Evolutionary conservation across 2,329 filamentous ascomycete species (phyloP), one percentile per base, ranked within the genome.

Genomic region (Ascochyta pisi): DNA sequence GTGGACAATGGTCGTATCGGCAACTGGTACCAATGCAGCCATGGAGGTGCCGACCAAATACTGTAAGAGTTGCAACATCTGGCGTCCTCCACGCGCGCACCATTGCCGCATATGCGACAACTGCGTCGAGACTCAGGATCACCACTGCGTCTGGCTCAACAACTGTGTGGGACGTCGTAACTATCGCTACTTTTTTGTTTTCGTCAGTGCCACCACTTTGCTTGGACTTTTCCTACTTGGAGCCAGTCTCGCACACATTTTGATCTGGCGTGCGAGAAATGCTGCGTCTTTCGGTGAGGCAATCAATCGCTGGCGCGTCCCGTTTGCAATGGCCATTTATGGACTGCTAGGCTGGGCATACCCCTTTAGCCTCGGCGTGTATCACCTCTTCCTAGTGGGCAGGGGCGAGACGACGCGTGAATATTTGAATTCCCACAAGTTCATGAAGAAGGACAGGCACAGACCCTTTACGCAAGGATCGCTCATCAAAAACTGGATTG

Each of bases 41-140:
- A 97, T 99, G 91, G 95, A 99, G 74, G 93, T 99, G 1, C 95
- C 95, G 0, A 93, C 94, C 58, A 98, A 99, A 78, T 97, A 96
- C 78, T 99, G 95, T 84, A 94, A 93, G 73, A 96, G 93, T 16
- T 99, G 95, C 81, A 92, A 92, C 70, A 93, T 99, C 65, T 99
- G 95, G 95, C 90, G 95, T 2, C 95, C 95, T 33, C 93, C 94
- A 26, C 90, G 95, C 55, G 92, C 92, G 55, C 96, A 99, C 73
- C 95, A 99, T 78, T 99, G 95, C 77, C 90, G 95, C 54, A 84
- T 96, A 26, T 99, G 95, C 78, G 94, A 99, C 77, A 97, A 96
- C 75, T 99, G 95, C 74, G 86, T 99, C 57, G 95, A 99, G 76
- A 96, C 92, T 0, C 92, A 97, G 65, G 95, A 99, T 71, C 95